Base-by-base conservation (phyloP, 2,329 filamentous ascomycete genomes). In the Cladosporium sphaerospermum region DNA sequence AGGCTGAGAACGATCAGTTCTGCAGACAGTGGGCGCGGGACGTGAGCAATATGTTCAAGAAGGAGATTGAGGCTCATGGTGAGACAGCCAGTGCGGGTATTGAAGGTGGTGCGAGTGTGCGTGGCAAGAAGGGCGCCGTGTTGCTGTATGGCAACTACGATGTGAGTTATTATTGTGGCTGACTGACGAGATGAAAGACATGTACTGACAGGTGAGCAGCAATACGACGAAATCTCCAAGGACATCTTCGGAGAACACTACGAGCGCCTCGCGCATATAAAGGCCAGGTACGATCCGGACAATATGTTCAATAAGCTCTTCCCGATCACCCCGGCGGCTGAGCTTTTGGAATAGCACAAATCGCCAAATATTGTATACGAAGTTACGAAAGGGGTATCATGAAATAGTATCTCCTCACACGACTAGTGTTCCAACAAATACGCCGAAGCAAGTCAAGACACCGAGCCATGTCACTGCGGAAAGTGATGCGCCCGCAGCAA, bases 191-290 rank as follows among this genome's bases (percentile, higher is more conserved):
- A 43, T 5, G 16, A 14, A 11, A 16, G n/a, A 43, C 16, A 4
- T 31, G n/a, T 46, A 45, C 57, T 56, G 43, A 59, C 42, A 3
- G 9, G 11, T 23, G 4, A 10, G 7, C 32, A 64, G 59, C 62
- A 64, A 63, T 64, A 63, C 45, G 61, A 64, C 34, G 61, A 64
- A 53, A 56, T 56, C 9, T 60, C 57, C 7, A 60, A 55, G 36
- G 72, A 73, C 46, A 71, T 75, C 39, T 77, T 75, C 57, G 75
- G 75, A 2, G 65, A 66, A 10, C 75, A 77, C 52, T 70, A 72
- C 37, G 57, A 59, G 2, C 62, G 68, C 7, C 57, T 78, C 42
- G 69, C 72, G 56, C 57, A 61, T 4, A 59, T 78, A 39, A 78
- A 78, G 63, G 69, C 66, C 16, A 65, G 66, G 49, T 78, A 76